Evolutionary conservation across 148 eudicot genomes (phyloP).

Genomic region (Cornus florida): DNA sequence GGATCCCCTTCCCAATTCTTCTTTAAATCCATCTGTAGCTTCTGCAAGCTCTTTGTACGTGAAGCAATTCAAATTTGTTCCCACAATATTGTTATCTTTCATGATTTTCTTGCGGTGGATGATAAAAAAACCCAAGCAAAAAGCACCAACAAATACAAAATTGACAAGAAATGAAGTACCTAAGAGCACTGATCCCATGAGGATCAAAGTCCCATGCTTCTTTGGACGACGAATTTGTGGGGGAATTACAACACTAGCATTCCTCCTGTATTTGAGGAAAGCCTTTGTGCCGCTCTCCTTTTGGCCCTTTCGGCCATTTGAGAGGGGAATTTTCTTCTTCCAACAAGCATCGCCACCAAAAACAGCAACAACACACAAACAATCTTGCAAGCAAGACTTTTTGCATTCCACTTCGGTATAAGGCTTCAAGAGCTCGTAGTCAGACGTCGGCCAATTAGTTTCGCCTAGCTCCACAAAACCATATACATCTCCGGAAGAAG

Average conservation of each 20-base stretch:
- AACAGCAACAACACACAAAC: conserved; percentile 48
- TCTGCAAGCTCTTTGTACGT: conserved; percentile 42
- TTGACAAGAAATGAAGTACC: conserved; percentile 17
- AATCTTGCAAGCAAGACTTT: neutral
- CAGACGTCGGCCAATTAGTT: conserved; percentile 33
- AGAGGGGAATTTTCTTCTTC: conserved; percentile 40
- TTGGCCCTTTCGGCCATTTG: conserved; percentile 24
- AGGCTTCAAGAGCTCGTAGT: conserved; percentile 22
- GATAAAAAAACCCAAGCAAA: conserved; percentile 9
- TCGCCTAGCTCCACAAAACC: conserved; percentile 16
- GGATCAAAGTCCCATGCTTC: neutral
- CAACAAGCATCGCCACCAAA: conserved; percentile 18
- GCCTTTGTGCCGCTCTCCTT: neutral
- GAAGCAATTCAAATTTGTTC: conserved; percentile 26
- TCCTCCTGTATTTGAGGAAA: conserved; percentile 29
- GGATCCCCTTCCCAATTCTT: conserved; percentile 39
- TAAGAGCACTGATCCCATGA: conserved; percentile 14
- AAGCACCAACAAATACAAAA: conserved; percentile 4
- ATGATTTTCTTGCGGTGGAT: conserved; percentile 4
- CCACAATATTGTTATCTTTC: neutral
- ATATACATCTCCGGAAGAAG: conserved; percentile 10
- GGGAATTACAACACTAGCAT: neutral
- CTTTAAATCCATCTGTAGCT: conserved; percentile 47
- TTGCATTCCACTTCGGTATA: conserved; percentile 21
- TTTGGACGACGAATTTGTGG: neutral